These are phyloP conservation scores for Wickerhamiella nectarea DNA, from an alignment of 805 yeast species.

Conservation along the genomic window DNA sequence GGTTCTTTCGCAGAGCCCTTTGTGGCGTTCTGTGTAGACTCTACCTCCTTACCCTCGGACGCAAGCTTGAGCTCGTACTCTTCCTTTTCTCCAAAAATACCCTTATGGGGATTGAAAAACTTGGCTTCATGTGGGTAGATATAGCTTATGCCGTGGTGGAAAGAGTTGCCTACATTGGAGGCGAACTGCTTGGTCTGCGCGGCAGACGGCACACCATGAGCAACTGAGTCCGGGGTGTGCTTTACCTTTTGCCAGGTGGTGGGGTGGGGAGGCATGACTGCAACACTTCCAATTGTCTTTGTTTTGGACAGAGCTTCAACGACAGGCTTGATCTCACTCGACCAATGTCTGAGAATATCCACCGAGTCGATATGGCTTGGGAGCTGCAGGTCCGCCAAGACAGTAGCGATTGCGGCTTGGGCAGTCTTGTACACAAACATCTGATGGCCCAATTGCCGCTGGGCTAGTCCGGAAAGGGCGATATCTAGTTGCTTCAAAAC, in stretches of 20 bases:
- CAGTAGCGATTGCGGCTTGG: neutral
- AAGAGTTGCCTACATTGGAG: neutral
- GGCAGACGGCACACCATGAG: neutral
- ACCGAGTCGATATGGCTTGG: neutral
- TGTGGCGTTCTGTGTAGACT: neutral
- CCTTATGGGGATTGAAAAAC: conserved; percentile 8
- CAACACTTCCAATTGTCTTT: neutral
- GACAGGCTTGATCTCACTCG: conserved; percentile 4
- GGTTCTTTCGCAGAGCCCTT: neutral
- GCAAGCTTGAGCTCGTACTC: conserved; percentile 1
- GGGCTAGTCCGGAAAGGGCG: neutral
- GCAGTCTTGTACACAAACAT: neutral
- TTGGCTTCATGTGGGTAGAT: conserved; percentile 7
- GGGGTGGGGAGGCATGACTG: conserved; percentile 4
- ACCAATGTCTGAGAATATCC: conserved; percentile 3
- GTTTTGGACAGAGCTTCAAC: neutral
- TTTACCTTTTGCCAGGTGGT: conserved; percentile 1
- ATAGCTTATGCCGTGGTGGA: conserved; percentile 6
- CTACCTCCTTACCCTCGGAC: conserved; percentile 2
- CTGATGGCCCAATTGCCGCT: conserved; percentile 1
- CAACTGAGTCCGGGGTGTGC: neutral
- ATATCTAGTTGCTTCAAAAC: conserved; percentile 1
- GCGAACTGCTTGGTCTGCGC: conserved; percentile 5
- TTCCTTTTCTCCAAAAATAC: conserved; percentile 3
- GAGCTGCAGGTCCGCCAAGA: neutral